These are phyloP conservation scores for Solanum hybrid DNA, from an alignment of 305 asterid species.

Conservation along the genomic window DNA sequence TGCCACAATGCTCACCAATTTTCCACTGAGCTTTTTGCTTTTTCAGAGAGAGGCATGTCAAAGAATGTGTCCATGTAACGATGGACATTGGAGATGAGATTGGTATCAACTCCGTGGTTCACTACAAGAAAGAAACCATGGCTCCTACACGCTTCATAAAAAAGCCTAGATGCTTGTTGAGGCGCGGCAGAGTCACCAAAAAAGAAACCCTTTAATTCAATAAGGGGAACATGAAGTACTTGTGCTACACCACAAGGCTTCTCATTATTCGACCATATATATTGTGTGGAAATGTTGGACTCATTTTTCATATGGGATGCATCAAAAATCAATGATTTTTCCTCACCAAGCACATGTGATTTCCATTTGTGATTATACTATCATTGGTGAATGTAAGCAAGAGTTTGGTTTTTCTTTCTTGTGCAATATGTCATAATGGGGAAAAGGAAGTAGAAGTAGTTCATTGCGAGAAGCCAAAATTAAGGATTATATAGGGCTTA, in stretches of 20 bases:
- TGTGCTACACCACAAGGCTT: not conserved
- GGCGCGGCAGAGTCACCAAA: not conserved
- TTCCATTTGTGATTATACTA: not conserved
- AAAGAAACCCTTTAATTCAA: not conserved
- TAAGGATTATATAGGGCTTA: not conserved
- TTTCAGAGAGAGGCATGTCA: not conserved
- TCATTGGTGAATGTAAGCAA: not conserved
- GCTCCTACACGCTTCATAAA: not conserved
- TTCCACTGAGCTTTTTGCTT: not conserved
- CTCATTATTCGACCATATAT: not conserved
- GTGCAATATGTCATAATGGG: not conserved
- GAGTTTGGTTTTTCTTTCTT: not conserved
- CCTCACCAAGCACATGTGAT: not conserved
- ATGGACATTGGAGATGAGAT: not conserved
- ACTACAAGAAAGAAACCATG: not conserved
- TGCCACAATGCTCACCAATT: not conserved
- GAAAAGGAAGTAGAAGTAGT: not conserved
- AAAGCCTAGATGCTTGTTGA: not conserved
- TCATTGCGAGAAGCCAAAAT: not conserved
- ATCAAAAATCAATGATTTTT: not conserved
- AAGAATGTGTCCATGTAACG: not conserved
- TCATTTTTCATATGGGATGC: not conserved
- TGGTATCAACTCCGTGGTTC: not conserved
- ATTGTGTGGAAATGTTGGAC: not conserved
- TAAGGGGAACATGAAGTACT: not conserved